Evolutionary conservation across 106 monocot genomes (phyloP), one percentile per base, ranked within the genome.

Genomic region (Alisma plantagoaquatica): DNA sequence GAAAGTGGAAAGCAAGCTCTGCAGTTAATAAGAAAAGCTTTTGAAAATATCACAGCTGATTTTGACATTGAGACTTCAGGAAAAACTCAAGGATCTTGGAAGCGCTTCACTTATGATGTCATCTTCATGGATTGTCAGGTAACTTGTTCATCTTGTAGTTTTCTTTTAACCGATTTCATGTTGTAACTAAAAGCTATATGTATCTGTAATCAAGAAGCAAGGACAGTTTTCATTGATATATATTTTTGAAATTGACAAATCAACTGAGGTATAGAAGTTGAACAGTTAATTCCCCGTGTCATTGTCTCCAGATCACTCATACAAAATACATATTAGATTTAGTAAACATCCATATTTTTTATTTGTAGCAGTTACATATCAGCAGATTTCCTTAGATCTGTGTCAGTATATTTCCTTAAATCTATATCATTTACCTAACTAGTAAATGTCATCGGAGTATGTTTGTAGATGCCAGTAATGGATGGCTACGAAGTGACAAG

Each of bases 101-200:
- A 23, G 7, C 2, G 25, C 38, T 76, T 76, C 32, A 61, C 70
- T 23, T 82, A 67, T 27, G 66, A 82, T 55, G 20, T 74, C 18
- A 69, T 82, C 60, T 63, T 77, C 11, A 82, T 82, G 82, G 75
- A 75, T 41, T 93, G 93, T 44, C 62, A 87, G 93, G 93, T 90
- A 82, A 3, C 3, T 10, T 60, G 46, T 46, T 31, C 10, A 4
- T 12, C 10, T 2, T 41, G 14, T 38, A 10, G 35, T 6, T 23
- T 9, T 31, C 4, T 53, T 15, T 53, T 21, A 25, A 21, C 11
- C 4, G 23, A 2, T 48, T 23, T 48, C 3, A 28, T 2, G 1
- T 27, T 6, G 2, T 8, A 29, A 52, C 27, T 12, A 28, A 2
- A 52, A 2, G 2, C 28, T 16, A 28, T 52, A 1, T 52, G 27